Evolutionary conservation across 805 yeast species (phyloP).

Genomic region (Ogataea trehalophila): DNA sequence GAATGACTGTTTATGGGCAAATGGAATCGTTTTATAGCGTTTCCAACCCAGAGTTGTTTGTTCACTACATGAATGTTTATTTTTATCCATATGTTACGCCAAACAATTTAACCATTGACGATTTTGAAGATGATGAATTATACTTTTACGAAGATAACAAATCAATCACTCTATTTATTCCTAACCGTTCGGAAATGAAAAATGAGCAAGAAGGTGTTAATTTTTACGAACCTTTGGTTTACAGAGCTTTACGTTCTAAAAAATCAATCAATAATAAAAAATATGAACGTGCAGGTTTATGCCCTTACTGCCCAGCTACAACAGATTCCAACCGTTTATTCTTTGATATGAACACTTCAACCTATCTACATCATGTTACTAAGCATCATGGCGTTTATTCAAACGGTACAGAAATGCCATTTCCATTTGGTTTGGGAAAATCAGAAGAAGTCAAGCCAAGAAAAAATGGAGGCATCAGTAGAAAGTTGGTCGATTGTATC

Average conservation of each 20-base stretch:
- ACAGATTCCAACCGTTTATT: conserved; percentile 14
- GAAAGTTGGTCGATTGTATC: conserved; percentile 16
- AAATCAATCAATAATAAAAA: conserved; percentile 9
- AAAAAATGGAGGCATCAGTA: conserved; percentile 11
- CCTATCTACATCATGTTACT: conserved; percentile 30
- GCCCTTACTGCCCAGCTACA: conserved; percentile 26
- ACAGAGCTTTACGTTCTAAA: conserved; percentile 10
- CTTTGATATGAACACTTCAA: conserved; percentile 21
- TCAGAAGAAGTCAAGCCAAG: conserved; percentile 15
- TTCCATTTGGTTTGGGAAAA: conserved; percentile 20
- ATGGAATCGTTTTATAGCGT: background rate
- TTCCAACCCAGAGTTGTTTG: conserved; percentile 1
- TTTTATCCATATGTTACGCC: conserved; percentile 17
- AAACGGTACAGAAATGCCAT: conserved; percentile 27
- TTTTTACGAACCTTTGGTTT: conserved; percentile 22
- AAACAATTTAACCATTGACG: conserved; percentile 14
- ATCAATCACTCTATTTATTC: conserved; percentile 11
- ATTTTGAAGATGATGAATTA: conserved; percentile 10
- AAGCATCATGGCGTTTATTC: conserved; percentile 30
- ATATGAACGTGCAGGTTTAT: conserved; percentile 24
- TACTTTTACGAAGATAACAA: conserved; percentile 13
- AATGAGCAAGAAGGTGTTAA: conserved; percentile 7
- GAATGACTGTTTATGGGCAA: too few relatives aligned
- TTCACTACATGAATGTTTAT: conserved; percentile 10
- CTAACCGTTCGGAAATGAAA: conserved; percentile 9